Evolutionary conservation across 148 eudicot species (phyloP), one percentile per base, ranked within the genome.

Genomic region (Mesembryanthemum crystallinum): DNA sequence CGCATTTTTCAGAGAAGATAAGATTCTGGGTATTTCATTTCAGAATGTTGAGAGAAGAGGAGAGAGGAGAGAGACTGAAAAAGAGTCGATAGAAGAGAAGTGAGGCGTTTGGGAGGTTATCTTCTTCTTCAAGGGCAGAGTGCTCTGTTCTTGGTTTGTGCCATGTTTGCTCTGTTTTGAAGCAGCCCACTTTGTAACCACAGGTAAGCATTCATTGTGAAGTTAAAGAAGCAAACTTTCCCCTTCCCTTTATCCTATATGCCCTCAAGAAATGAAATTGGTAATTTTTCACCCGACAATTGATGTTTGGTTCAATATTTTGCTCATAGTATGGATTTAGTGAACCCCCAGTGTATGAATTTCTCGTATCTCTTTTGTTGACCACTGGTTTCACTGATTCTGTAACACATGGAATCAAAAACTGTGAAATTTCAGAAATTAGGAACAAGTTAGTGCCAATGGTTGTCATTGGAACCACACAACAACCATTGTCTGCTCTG

Each of bases 151-250:
- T 77, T 17, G 18, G 33, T 32, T 37, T 73, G 33, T 78, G 32
- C 77, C 59, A 78, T 79, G 77, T 13, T 73, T 73, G 68, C 23
- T 65, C 27, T 9, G 47, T 25, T 4, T 60, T 73, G 81, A 79
- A 73, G 47, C 27, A n/a, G 12, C 77, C 72, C n/a, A 42, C 25
- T 72, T 64, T 39, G 45, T 24, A 49, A 43, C 14, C n/a, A 27
- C 12, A 67, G 77, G 77, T 73, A 65, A 57, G 10, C 30, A 39
- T 68, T 63, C 69, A 28, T 63, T 51, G 13, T 61, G 51, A 57
- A 21, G 32, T 8, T 60, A n/a, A 14, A 49, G 39, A 64, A 5
- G 28, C 1, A 37, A 57, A 73, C 25, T 4, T 39, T 37, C 20
- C 5, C 5, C 54, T 3, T 30, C 39, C 20, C 55, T 71, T 30